Evolutionary conservation across 768 basidiomycete genomes (phyloP).

Genomic region (Mycena amicta): DNA sequence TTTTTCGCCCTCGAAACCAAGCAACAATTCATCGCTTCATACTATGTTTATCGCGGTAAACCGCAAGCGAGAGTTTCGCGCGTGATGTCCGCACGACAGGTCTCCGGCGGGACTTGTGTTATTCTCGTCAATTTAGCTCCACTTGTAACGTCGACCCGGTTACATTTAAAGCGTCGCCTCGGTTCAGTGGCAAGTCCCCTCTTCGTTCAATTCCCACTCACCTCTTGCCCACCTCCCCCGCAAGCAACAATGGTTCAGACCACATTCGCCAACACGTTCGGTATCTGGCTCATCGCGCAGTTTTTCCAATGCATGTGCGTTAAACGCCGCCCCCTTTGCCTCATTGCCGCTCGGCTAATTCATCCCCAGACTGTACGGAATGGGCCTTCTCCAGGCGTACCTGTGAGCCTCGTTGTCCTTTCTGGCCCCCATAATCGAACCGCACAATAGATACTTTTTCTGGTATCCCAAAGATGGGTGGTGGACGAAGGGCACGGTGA

Average conservation of each 20-base stretch:
- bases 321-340: neutral
- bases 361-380: neutral
- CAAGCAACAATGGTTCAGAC: too few relatives aligned
- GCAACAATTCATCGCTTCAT: too few relatives aligned
- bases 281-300: neutral
- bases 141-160: too few relatives aligned
- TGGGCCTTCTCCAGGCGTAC: slow-evolving; percentile 1
- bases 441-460: neutral
- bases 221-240: neutral
- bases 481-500: neutral
- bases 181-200: neutral
- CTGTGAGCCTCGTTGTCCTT: neutral
- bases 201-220: neutral
- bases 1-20: too few relatives aligned
- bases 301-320: neutral
- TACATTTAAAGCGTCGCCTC: neutral
- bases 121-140: too few relatives aligned
- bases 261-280: neutral
- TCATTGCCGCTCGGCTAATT: neutral
- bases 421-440: neutral
- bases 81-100: neutral
- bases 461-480: slow-evolving; percentile 1
- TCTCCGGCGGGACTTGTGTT: neutral
- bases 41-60: too few relatives aligned
- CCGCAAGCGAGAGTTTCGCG: neutral